phyloP scores from a whole-genome alignment of 345 rosid species.

The Isatis tinctoria region DNA sequence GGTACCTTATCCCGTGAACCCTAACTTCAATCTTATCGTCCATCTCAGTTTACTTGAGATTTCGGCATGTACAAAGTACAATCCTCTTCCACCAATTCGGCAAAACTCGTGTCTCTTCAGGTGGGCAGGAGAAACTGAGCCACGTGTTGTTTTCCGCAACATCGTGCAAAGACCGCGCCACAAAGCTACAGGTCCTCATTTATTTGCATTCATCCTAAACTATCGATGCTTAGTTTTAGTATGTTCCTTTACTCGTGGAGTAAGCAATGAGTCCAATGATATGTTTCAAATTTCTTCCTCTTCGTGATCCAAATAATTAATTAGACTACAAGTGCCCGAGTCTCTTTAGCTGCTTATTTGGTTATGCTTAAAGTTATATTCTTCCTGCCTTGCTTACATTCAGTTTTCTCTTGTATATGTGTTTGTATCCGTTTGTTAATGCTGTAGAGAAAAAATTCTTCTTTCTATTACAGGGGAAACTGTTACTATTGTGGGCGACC shows the following conservation, averaged over 20 bases:
- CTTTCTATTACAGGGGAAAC: constrained; percentile 96
- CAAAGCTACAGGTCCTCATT: constrained; percentile 65
- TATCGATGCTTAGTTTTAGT: not conserved
- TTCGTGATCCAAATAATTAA: not conserved
- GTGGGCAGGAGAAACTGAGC: constrained; percentile 97
- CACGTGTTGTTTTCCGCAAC: constrained; percentile 91
- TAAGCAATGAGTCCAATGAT: not conserved
- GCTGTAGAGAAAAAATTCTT: too few relatives aligned
- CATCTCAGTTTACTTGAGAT: not conserved
- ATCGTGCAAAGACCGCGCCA: constrained; percentile 97
- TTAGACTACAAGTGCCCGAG: not conserved
- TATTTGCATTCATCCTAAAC: not conserved
- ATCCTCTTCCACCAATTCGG: not conserved
- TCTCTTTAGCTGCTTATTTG: not conserved
- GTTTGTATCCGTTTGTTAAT: constrained; percentile 1
- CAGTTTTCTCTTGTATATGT: not conserved
- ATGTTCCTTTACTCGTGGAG: not conserved
- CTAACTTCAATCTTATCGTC: constrained; percentile 10
- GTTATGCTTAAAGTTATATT: not conserved
- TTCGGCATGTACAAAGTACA: not conserved
- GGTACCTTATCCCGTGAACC: constrained; percentile 51
- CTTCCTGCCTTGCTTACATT: not conserved
- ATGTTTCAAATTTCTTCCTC: not conserved
- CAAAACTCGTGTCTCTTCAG: constrained; percentile 25
- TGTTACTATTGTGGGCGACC: constrained; percentile 85